Percentiles rank a stretch among this genome's conserved stretches.
Evolutionary conservation across 768 basidiomycete species (phyloP).

Genomic region (Phlegmacium glaucopus): DNA sequence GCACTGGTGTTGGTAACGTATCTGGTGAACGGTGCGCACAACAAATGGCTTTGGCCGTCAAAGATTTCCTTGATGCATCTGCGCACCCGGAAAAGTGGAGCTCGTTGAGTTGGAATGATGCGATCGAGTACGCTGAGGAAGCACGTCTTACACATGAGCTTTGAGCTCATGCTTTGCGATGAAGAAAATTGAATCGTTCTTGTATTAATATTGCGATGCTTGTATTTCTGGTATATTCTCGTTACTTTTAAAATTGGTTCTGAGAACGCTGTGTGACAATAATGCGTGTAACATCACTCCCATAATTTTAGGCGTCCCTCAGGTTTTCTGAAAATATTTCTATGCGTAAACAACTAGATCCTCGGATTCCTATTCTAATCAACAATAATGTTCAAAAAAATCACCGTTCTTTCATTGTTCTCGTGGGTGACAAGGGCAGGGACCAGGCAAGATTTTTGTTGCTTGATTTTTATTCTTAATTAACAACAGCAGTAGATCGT

Average conservation of each 20-base stretch:
- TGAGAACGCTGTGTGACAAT: no score
- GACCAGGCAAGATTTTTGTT: constrained; percentile 65
- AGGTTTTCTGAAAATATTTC: no score
- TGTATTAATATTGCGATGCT: no score
- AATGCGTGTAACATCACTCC: no score
- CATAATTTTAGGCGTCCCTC: no score
- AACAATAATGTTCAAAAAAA: constrained; percentile 92
- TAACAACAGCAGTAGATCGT: constrained; percentile 55
- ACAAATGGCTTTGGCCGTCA: constrained; percentile 17
- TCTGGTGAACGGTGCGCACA: constrained; percentile 14
- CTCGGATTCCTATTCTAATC: constrained; percentile 88
- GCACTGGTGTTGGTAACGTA: constrained; percentile 11
- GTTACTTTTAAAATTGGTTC: no score
- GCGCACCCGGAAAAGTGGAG: constrained; percentile 13
- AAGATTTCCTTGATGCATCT: constrained; percentile 13
- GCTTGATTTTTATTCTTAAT: neutral
- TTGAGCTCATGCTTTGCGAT: neutral
- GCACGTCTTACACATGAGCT: neutral
- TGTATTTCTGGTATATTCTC: no score
- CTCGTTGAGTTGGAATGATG: constrained; percentile 11
- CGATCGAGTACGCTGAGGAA: constrained; percentile 3
- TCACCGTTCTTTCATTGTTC: constrained; percentile 91
- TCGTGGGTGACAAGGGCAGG: constrained; percentile 91
- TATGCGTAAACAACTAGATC: constrained; percentile 90
- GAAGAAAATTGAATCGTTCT: no score